Percentiles rank a stretch among this genome's conserved stretches.
phyloP scores from a whole-genome alignment of 202 grass and related monocot species.

The Dendrocalamus latiflorus region DNA sequence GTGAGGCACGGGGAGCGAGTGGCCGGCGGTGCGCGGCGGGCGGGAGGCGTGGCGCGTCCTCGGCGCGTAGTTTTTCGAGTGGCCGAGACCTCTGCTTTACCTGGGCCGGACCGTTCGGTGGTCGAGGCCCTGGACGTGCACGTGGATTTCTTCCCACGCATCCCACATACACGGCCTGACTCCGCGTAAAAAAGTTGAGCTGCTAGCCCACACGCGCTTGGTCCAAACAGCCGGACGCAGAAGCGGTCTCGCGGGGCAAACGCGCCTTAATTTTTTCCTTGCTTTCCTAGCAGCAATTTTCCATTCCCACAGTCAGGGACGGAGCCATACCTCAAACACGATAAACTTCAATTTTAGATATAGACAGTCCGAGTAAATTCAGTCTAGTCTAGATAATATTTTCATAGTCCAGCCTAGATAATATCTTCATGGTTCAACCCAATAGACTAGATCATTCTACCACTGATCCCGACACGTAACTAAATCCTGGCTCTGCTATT shows the following conservation, averaged over 20 bases:
- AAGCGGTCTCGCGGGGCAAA: neutral
- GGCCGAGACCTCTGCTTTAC: too few relatives aligned
- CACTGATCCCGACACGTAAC: too few relatives aligned
- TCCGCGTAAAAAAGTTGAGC: neutral
- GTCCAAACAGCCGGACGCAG: neutral
- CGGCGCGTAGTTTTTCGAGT: neutral
- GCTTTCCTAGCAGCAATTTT: neutral
- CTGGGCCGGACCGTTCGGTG: neutral
- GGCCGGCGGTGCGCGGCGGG: neutral
- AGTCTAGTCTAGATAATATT: too few relatives aligned
- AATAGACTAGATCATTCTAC: too few relatives aligned
- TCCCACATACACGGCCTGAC: neutral
- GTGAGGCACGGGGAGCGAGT: neutral
- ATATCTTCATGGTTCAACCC: too few relatives aligned
- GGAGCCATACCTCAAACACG: too few relatives aligned
- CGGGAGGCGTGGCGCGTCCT: slow-evolving; percentile 6
- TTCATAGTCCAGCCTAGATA: too few relatives aligned
- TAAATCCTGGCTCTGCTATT: too few relatives aligned
- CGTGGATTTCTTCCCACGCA: too few relatives aligned
- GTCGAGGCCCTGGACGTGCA: neutral
- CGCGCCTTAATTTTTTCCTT: neutral
- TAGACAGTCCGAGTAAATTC: too few relatives aligned
- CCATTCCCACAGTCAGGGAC: too few relatives aligned
- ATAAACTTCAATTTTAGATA: too few relatives aligned
- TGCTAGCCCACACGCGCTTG: neutral